Conservation (phyloP, 306 rosid species). For the Cucurbita pepo region DNA sequence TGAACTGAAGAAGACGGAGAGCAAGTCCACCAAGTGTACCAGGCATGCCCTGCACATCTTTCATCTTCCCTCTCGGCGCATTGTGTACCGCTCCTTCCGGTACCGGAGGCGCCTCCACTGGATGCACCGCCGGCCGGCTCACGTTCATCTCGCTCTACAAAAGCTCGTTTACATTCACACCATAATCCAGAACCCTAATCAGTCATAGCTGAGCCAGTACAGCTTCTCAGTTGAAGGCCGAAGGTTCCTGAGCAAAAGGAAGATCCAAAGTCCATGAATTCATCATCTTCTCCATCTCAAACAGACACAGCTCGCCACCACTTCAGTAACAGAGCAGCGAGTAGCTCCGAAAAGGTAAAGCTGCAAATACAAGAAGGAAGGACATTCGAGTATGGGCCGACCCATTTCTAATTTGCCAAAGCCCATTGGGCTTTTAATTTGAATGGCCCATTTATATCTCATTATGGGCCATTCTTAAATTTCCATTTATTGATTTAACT, state of each 20-base stretch:
- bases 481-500: no score
- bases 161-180: background rate
- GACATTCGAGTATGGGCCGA: background rate
- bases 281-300: background rate
- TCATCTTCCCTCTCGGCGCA: slow-evolving; percentile 18
- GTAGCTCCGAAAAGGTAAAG: background rate
- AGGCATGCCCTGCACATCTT: slow-evolving; percentile 34
- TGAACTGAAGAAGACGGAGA: slow-evolving; percentile 23
- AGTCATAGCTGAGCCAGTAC: background rate
- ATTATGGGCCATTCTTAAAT: background rate
- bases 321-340: background rate
- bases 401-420: background rate
- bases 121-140: slow-evolving; percentile 34
- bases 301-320: background rate
- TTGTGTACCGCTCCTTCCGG: slow-evolving; percentile 10
- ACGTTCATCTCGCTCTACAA: slow-evolving; percentile 7
- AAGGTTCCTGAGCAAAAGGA: background rate
- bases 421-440: background rate
- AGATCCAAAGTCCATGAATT: background rate
- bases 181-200: background rate
- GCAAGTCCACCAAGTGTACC: slow-evolving; percentile 23
- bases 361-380: background rate
- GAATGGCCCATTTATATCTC: background rate
- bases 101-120: slow-evolving; percentile 24
- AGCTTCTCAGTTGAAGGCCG: background rate